Evolutionary conservation across 192 early-diverging fungal genomes (phyloP), one percentile per base, ranked within the genome.

Genomic region (Rhizophagus prolifer): DNA sequence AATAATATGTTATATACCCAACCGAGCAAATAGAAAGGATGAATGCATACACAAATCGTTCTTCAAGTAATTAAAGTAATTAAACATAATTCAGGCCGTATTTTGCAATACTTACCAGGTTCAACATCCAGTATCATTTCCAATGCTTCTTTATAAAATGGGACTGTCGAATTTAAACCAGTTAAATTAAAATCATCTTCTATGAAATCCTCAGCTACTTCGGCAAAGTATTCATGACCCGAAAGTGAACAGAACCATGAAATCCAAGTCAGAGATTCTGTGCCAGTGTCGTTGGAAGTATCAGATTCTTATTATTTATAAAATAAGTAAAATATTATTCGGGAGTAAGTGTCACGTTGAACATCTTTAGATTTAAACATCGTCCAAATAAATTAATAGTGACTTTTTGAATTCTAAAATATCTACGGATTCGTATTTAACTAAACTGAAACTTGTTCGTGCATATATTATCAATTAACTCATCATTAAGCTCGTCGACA

Each of bases 181-280:
- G 94, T 96, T 78, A 98, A 84, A 82, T 99, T 99, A 84, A 99
- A 99, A 77, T 97, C 95, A 82, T 99, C 97, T 78, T 95, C 92
- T 74, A 98, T 95, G 77, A 91, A 93, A 19, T 91, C 89, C 47
- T 92, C 91, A 19, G 89, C 85, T 9, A 95, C 91, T 79, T 92
- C 91, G 65, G 86, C 86, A 83, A 92, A 95, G 76, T 89, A 94
- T 76, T 93, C 91, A 75, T 95, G 89, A 47, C 92, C 92, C 69
- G 82, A 83, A 26, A 88, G 84, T 16, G 90, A 91, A 81, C 90
- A 89, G 80, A 91, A 94, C 92, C 92, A 94, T 23, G 86, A 85
- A 64, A 94, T 92, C 92, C 92, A 94, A 23, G 88, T 86, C 79
- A 87, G 78, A 16, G 81, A 79, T 59, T 87, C 82, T n/a, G 87